These are phyloP conservation scores for Neurospora terricola DNA, from an alignment of 495 filamentous ascomycete genomes.

Conservation along the genomic window DNA sequence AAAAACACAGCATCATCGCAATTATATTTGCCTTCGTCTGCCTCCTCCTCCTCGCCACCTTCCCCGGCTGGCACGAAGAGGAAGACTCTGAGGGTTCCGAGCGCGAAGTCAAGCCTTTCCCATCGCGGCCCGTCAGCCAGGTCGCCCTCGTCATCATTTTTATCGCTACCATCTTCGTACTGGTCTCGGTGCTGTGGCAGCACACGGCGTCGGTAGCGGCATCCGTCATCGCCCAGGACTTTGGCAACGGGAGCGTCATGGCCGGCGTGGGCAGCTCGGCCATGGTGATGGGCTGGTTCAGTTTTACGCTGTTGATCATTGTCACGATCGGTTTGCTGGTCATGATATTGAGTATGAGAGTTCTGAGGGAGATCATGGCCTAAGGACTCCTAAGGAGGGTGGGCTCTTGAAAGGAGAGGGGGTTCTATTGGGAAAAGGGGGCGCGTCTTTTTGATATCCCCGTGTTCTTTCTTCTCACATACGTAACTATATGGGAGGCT, in stretches of 20 bases:
- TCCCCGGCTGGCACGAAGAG: conserved; percentile 75
- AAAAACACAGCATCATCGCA: conserved; percentile 54
- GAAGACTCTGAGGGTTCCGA: conserved; percentile 53
- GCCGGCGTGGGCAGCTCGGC: conserved; percentile 83
- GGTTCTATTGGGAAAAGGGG: not conserved
- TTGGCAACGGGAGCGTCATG: conserved; percentile 87
- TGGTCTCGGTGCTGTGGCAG: conserved; percentile 66
- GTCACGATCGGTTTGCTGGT: conserved; percentile 89
- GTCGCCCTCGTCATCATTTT: conserved; percentile 71
- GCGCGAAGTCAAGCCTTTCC: conserved; percentile 71
- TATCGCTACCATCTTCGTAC: conserved; percentile 66
- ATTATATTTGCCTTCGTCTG: conserved; percentile 73
- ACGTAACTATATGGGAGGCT: not conserved
- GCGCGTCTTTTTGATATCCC: not conserved
- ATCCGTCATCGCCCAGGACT: conserved; percentile 82
- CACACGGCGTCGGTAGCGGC: conserved; percentile 94
- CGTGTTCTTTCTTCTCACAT: not conserved
- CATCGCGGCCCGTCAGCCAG: conserved; percentile 61
- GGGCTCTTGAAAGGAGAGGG: not conserved
- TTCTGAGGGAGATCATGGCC: conserved; percentile 44
- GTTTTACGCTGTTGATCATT: conserved; percentile 81
- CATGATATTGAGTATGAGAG: conserved; percentile 85
- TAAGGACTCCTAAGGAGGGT: conserved; percentile 6
- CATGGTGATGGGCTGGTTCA: conserved; percentile 97
- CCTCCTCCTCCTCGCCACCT: conserved; percentile 65